Conservation (phyloP, 305 asterid species). For the Stenogyne calaminthoides region DNA sequence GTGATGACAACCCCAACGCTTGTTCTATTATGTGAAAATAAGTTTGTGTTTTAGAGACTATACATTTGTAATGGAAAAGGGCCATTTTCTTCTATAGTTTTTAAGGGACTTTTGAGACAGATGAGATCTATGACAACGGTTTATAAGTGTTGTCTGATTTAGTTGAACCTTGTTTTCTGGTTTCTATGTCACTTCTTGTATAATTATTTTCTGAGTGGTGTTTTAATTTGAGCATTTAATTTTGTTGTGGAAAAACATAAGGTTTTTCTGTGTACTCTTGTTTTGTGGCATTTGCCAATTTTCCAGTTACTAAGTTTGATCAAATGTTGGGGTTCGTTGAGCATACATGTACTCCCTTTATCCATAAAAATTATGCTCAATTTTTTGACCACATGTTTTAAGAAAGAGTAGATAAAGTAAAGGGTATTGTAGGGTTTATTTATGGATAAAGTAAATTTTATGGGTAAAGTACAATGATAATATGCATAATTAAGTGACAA, state of each 20-base stretch:
- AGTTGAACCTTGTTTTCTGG: background rate
- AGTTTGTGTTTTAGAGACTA: background rate
- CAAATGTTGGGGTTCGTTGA: background rate
- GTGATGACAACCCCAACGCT: constrained; percentile 90
- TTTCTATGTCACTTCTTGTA: background rate
- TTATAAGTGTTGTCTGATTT: constrained; percentile 9
- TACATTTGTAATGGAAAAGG: no score
- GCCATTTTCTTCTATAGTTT: background rate
- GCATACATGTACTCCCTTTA: background rate
- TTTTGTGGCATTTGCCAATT: background rate
- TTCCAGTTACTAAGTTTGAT: background rate
- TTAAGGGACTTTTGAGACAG: background rate
- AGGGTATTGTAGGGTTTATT: no score
- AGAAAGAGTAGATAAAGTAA: no score
- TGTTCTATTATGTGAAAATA: constrained; percentile 70
- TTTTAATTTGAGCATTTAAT: background rate
- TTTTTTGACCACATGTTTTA: no score
- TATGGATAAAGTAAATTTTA: no score
- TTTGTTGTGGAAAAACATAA: background rate
- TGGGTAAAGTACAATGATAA: no score
- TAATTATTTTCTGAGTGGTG: background rate
- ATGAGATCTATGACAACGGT: constrained; percentile 1
- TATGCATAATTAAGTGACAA: no score
- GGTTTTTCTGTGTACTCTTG: background rate
- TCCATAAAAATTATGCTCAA: no score